Conservation (phyloP, 306 rosid species). For the Glycine soja region DNA sequence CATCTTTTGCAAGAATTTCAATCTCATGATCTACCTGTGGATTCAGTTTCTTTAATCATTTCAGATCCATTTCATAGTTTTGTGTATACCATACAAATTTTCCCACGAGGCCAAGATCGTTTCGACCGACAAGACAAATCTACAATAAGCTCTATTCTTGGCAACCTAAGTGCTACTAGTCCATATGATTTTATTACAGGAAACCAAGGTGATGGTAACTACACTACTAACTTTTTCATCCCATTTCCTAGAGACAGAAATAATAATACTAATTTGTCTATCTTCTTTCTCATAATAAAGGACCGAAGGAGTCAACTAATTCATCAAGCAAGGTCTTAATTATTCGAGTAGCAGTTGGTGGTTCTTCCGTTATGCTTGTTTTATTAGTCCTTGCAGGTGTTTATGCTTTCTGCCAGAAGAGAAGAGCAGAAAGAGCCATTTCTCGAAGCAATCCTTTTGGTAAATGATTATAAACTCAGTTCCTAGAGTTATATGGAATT, state of each 20-base stretch:
- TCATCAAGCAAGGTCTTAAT: conserved; percentile 37
- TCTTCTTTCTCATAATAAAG: conserved; percentile 6
- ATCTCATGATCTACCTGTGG: conserved; percentile 38
- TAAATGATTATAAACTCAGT: conserved; percentile 4
- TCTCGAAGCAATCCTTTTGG: conserved; percentile 53
- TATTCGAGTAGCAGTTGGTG: conserved; percentile 61
- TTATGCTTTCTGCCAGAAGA: conserved; percentile 62
- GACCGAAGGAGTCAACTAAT: conserved; percentile 31
- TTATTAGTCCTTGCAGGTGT: conserved; percentile 54
- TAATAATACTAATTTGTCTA: not conserved
- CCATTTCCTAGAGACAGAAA: not conserved
- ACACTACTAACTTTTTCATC: conserved; percentile 27
- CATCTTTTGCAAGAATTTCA: not conserved
- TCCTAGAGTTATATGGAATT: not conserved
- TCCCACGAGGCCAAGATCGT: conserved; percentile 51
- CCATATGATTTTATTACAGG: conserved; percentile 41
- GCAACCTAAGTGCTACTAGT: conserved; percentile 49
- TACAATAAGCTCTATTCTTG: conserved; percentile 47
- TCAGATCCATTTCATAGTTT: conserved; percentile 23
- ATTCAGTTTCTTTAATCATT: conserved; percentile 48
- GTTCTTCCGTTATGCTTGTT: conserved; percentile 54
- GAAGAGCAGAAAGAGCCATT: conserved; percentile 51
- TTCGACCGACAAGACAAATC: conserved; percentile 47
- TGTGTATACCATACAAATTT: conserved; percentile 41
- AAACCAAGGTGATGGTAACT: conserved; percentile 11